Evolutionary conservation across 1,284 basidiomycete genomes (phyloP), one percentile per base, ranked within the genome.

Genomic region (Chalciporus piperatoides): DNA sequence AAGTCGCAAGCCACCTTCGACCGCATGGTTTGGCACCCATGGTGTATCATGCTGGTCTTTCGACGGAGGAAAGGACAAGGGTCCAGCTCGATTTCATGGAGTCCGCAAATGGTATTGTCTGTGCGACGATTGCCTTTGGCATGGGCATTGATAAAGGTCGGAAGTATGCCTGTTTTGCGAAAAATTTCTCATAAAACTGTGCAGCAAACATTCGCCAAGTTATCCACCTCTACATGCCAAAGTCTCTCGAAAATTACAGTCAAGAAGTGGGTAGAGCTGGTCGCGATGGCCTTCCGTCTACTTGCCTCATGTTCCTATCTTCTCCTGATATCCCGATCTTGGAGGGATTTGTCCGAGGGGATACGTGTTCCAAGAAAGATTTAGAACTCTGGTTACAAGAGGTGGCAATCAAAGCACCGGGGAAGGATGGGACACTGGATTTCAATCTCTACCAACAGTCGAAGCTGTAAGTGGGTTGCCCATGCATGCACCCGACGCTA

Each of bases 121-220:
- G 83, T 27, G 84, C 84, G 0, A 89, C 86, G 0, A 73, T 90
- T 58, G 90, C 90, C 0, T 97, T 97, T 65, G 94, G 94, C 6
- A 96, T 97, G 93, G 94, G 92, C 21, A 94, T 97, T 56, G 92
- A 97, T 71, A 96, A 96, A 64, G 69, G 82, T 0, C 79, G 80
- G 53, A 48, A 71, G 56, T 6, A 12, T 44, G 19, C 17, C 6
- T 79, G 49, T 52, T 3, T 37, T 10, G 8, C 15, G 11, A n/a
- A 11, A 14, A 19, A 8, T 30, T 33, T n/a, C 28, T 41, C 11
- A 35, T 30, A 9, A 8, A 41, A 15, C 37, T 39, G 12, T 41
- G n/a, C 45, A 40, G 32, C 45, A 41, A 9, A 79, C 81, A 51
- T 86, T 75, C 59, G 87, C 90, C 45, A 80, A 89, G 85, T 90